Conservation (phyloP, 2,329 filamentous ascomycete genomes). For the Exophiala lecanii-corni region DNA sequence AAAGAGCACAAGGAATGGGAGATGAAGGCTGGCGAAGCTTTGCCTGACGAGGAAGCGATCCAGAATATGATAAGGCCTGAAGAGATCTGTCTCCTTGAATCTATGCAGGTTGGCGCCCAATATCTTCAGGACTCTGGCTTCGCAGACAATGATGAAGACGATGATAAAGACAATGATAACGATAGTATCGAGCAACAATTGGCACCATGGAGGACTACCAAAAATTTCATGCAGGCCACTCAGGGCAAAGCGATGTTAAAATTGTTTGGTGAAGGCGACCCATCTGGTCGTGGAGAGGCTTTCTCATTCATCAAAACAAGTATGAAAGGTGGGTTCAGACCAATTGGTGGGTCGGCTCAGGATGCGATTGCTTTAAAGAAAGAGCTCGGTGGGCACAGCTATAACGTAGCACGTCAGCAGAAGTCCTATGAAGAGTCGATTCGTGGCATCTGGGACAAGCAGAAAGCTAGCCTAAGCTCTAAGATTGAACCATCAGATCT, state of each 20-base stretch:
- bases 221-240: conserved; percentile 91
- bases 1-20: conserved; percentile 86
- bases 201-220: conserved; percentile 93
- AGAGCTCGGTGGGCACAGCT: conserved; percentile 79
- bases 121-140: conserved; percentile 89
- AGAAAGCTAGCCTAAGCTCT: conserved; percentile 73
- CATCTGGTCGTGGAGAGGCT: conserved; percentile 84
- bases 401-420: conserved; percentile 94
- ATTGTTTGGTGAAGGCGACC: conserved; percentile 89
- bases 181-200: conserved; percentile 82
- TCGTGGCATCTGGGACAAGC: conserved; percentile 84
- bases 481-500: conserved; percentile 66
- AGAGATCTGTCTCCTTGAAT: conserved; percentile 88
- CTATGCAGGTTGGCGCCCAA: conserved; percentile 93
- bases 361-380: conserved; percentile 81
- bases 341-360: conserved; percentile 81
- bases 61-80: conserved; percentile 90
- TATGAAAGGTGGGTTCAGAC: conserved; percentile 97
- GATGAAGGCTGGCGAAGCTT: conserved; percentile 64
- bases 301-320: conserved; percentile 97
- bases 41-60: conserved; percentile 76
- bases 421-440: conserved; percentile 89
- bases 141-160: conserved; percentile 57
- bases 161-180: conserved; percentile 61
- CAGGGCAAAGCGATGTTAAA: conserved; percentile 96